Conservation (phyloP, 805 yeast species). For the Huiozyma sinensis region DNA sequence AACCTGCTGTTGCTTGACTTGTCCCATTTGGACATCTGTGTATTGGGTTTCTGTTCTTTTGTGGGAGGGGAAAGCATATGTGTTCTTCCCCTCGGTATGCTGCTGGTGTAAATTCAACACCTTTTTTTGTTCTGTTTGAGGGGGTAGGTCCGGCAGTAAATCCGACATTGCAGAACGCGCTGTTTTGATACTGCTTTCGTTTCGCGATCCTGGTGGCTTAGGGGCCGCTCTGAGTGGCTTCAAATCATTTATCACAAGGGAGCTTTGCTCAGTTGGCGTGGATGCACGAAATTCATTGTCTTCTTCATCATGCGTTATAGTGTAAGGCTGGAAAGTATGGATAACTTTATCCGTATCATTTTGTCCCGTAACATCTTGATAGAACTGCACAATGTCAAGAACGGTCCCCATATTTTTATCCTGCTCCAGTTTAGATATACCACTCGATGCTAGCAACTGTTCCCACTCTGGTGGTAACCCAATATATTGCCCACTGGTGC, state of each 20-base stretch:
- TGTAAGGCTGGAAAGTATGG: constrained; percentile 25
- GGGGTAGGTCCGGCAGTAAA: constrained; percentile 2
- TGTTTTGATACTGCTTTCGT: neutral
- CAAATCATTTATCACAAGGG: neutral
- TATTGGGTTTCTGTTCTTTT: neutral
- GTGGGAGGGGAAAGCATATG: neutral
- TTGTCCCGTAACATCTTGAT: constrained; percentile 45
- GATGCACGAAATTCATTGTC: neutral
- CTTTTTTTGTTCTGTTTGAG: neutral
- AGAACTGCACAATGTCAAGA: constrained; percentile 79
- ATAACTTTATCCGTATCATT: constrained; percentile 33
- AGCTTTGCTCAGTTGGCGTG: neutral
- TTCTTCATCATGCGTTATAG: neutral
- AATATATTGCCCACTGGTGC: constrained; percentile 72
- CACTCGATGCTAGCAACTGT: constrained; percentile 66
- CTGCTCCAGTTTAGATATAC: constrained; percentile 81
- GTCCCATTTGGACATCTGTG: neutral
- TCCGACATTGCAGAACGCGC: neutral
- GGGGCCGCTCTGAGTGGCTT: constrained; percentile 1
- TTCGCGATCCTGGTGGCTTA: neutral
- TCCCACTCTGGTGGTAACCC: constrained; percentile 95
- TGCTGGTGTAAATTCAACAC: neutral
- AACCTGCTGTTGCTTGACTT: neutral
- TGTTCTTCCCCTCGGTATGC: too few relatives aligned
- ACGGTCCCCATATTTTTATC: constrained; percentile 90